These are phyloP conservation scores for Oryza meridionalis DNA, from an alignment of 176 grass and related monocot species.

Conservation along the genomic window DNA sequence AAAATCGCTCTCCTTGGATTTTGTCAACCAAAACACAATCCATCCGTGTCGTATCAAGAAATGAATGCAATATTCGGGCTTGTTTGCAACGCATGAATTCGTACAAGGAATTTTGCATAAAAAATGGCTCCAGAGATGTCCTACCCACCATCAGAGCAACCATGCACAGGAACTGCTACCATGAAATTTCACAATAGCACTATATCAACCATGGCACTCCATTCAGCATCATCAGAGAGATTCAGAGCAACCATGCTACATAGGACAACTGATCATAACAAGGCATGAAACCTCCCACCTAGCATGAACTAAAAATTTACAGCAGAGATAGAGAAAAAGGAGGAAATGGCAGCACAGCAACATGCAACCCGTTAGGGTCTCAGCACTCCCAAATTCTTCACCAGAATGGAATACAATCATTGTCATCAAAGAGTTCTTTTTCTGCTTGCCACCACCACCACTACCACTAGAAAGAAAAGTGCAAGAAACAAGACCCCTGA, in stretches of 20 bases:
- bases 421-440: slow-evolving; percentile 27
- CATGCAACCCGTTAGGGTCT: slow-evolving; percentile 7
- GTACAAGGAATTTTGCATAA: not conserved
- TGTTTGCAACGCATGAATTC: not conserved
- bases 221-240: slow-evolving; percentile 3
- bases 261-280: not conserved
- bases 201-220: slow-evolving; percentile 20
- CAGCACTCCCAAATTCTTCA: slow-evolving; percentile 28
- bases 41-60: not conserved
- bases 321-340: slow-evolving; percentile 28
- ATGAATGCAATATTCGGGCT: too few species aligned
- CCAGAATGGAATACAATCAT: slow-evolving; percentile 34
- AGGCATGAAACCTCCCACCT: slow-evolving; percentile 2
- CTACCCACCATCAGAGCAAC: not conserved
- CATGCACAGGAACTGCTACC: not conserved
- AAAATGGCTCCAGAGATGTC: not conserved
- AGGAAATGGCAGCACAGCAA: slow-evolving; percentile 20
- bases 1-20: not conserved
- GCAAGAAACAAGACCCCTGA: slow-evolving; percentile 31
- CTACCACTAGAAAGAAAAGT: slow-evolving; percentile 33
- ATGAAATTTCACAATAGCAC: not conserved
- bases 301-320: slow-evolving; percentile 24
- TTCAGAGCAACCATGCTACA: not conserved
- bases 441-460: slow-evolving; percentile 38
- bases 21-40: not conserved